Base-by-base conservation (phyloP, 495 filamentous ascomycete species). In the Hypoxylon intermedium region DNA sequence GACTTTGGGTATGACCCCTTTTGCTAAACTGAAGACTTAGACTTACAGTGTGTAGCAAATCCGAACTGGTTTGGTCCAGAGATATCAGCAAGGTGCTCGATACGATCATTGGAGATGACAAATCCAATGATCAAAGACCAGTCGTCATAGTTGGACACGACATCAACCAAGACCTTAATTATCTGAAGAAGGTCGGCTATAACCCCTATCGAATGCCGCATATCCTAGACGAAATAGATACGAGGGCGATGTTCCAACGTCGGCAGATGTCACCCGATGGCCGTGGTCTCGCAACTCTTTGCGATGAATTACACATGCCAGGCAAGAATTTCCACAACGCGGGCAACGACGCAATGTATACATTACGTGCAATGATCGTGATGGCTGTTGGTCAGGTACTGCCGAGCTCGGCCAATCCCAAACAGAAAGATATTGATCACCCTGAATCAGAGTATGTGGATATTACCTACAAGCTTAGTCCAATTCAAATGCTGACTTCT, bases 291-390 rank as follows among this genome's bases (percentile, higher is more conserved):
- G 80, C 70, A 1, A 67, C 26, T 9, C 73, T 95, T n/a, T 80
- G 96, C 23, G 53, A 67, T 40, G 80, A 84, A n/a, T 69, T 96
- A 26, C 85, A 77, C 9, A 80, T 95, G 9, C 65, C 69, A 1
- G 82, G 74, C 5, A 81, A 79, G 75, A 75, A 92, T 61, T 75
- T 93, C 37, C 94, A 98, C 73, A 97, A 98, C 64, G 94, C 89
- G 2, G 85, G 94, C n/a, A 98, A 98, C 68, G 94, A 98, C 68
- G 94, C 94, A 3, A 84, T 83, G 5, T 96, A 90, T 71, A 93
- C 93, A 0, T 67, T 97, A 55, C 84, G 87, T 58, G 88, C 84
- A 21, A 80, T 96, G 79, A 69, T 98, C 9, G 81, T 75, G 9
- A 81, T 97, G 60, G 79, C 83, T 38, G 68, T 91, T 56, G 77